These are phyloP conservation scores for Beauveria scarabaeidicola DNA, from an alignment of 2,329 filamentous ascomycete species.

Conservation along the genomic window DNA sequence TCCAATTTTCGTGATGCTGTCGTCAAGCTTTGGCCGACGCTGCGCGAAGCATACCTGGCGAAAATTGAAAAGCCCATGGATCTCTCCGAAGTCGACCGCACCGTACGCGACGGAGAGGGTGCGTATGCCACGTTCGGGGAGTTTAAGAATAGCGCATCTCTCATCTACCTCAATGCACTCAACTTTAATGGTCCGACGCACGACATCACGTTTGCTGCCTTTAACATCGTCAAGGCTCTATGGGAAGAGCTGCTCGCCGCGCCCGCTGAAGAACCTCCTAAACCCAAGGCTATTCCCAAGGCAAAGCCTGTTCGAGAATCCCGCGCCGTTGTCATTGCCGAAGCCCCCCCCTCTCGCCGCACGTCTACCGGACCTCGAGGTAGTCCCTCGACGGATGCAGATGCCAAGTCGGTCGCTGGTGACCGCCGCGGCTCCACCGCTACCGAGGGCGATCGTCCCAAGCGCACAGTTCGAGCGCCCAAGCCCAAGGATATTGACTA, in stretches of 20 bases:
- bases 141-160: slow-evolving; percentile 64
- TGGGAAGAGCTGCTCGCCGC: slow-evolving; percentile 37
- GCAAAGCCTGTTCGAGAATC: slow-evolving; percentile 29
- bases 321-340: slow-evolving; percentile 20
- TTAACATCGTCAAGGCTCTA: slow-evolving; percentile 47
- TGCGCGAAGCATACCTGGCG: slow-evolving; percentile 65
- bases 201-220: slow-evolving; percentile 53
- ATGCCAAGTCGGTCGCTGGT: slow-evolving; percentile 9
- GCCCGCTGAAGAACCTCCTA: slow-evolving; percentile 46
- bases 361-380: slow-evolving; percentile 23
- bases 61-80: slow-evolving; percentile 75
- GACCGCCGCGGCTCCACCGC: slow-evolving; percentile 23
- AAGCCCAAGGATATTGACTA: slow-evolving; percentile 90
- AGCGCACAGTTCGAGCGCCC: slow-evolving; percentile 87
- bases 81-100: slow-evolving; percentile 71
- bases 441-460: slow-evolving; percentile 66
- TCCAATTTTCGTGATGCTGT: slow-evolving; percentile 71
- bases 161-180: slow-evolving; percentile 71
- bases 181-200: slow-evolving; percentile 78
- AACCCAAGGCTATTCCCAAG: slow-evolving; percentile 42
- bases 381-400: slow-evolving; percentile 20
- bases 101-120: slow-evolving; percentile 55
- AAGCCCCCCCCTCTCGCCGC: slow-evolving; percentile 18
- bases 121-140: slow-evolving; percentile 60
- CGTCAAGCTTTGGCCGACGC: slow-evolving; percentile 60